These are phyloP conservation scores for Debaryomyces udenii DNA, from an alignment of 1,139 yeast species.

Conservation along the genomic window DNA sequence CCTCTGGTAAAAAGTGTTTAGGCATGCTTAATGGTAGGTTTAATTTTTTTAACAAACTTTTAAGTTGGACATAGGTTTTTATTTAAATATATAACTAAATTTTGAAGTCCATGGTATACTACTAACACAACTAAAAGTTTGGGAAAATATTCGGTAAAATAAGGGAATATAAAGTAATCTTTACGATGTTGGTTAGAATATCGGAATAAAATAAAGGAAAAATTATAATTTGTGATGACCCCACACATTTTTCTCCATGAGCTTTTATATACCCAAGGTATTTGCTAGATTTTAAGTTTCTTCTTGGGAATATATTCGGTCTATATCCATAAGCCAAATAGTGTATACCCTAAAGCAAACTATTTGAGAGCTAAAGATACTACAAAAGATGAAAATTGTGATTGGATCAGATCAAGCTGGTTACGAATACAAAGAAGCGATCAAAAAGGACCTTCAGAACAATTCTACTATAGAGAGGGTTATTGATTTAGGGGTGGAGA, in stretches of 20 bases:
- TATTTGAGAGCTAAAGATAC: too few species aligned
- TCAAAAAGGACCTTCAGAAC: slow-evolving; percentile 36
- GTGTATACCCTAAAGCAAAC: too few species aligned
- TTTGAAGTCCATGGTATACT: not conserved
- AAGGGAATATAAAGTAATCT: not conserved
- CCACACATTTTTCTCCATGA: not conserved
- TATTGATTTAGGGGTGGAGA: slow-evolving; percentile 41
- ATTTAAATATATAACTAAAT: slow-evolving; percentile 1
- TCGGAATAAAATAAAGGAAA: slow-evolving; percentile 5
- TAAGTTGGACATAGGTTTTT: not conserved
- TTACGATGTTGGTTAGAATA: not conserved
- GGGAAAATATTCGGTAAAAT: slow-evolving; percentile 10
- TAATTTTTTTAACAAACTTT: not conserved
- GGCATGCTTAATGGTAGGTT: slow-evolving; percentile 2
- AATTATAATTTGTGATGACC: not conserved
- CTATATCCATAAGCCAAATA: too few species aligned
- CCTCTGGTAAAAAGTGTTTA: slow-evolving; percentile 26
- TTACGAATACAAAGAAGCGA: slow-evolving; percentile 41
- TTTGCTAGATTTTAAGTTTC: too few species aligned
- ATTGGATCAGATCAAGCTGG: slow-evolving; percentile 52
- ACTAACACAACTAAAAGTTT: not conserved
- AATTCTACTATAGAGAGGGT: slow-evolving; percentile 34
- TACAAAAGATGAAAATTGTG: slow-evolving; percentile 26
- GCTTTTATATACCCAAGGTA: too few species aligned
- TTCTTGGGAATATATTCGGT: too few species aligned